phyloP scores from a whole-genome alignment of 2,329 filamentous ascomycete species.

The Ophiostoma tasmaniense region DNA sequence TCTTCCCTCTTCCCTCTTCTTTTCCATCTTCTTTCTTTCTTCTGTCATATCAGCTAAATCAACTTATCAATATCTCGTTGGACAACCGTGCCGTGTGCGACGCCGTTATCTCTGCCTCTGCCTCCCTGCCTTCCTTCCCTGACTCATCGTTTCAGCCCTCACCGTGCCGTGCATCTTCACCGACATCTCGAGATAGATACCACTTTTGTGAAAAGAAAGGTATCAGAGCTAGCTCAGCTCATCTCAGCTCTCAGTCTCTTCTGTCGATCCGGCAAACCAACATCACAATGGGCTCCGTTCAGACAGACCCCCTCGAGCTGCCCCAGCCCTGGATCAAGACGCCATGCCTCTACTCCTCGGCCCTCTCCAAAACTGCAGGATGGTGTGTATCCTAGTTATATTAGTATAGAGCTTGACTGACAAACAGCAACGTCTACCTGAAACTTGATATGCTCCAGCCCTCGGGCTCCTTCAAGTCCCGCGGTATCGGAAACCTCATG shows the following conservation, averaged over 20 bases:
- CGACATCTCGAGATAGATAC: neutral
- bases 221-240: neutral
- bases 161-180: neutral
- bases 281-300: slow-evolving; percentile 15
- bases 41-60: neutral
- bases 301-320: slow-evolving; percentile 14
- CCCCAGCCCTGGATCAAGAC: slow-evolving; percentile 56
- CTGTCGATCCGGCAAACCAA: neutral
- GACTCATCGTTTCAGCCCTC: neutral
- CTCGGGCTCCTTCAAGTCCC: slow-evolving; percentile 75
- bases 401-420: neutral
- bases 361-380: slow-evolving; percentile 57
- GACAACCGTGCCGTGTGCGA: neutral
- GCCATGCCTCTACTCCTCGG: slow-evolving; percentile 55
- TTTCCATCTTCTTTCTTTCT: neutral
- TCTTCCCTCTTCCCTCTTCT: neutral
- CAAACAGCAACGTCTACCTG: slow-evolving; percentile 60
- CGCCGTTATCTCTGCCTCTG: slow-evolving; percentile 3
- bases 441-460: slow-evolving; percentile 79
- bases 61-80: neutral
- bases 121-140: neutral
- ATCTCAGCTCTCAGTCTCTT: neutral
- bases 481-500: slow-evolving; percentile 65
- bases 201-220: too few relatives aligned
- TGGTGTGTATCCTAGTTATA: slow-evolving; percentile 37